Percentiles rank a stretch among this genome's conserved stretches.
Evolutionary conservation across 2,329 filamentous ascomycete species (phyloP).

Genomic region (Tolypocladium endophyticum): DNA sequence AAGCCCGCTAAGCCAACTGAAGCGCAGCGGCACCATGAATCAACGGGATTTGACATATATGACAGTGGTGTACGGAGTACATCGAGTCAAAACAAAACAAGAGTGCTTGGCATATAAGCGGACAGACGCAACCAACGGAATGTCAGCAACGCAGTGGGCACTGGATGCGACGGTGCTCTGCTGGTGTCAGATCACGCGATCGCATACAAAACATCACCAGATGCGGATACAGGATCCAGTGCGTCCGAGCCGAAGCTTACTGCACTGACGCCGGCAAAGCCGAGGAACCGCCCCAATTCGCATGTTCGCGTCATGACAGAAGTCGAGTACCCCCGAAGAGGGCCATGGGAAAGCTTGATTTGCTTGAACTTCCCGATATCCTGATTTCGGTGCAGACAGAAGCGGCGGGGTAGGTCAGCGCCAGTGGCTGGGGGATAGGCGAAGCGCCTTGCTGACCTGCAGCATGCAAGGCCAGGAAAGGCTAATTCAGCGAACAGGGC

Average conservation of each 20-base stretch:
- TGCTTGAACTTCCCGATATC: neutral
- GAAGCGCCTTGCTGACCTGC: neutral
- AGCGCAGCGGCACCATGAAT: too few species aligned
- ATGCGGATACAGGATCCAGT: neutral
- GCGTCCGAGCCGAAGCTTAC: neutral
- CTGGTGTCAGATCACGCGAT: neutral
- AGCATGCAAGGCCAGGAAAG: neutral
- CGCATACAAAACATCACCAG: neutral
- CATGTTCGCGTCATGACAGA: neutral
- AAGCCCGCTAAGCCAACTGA: neutral
- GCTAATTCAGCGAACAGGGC: neutral
- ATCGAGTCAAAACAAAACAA: neutral
- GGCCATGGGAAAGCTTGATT: neutral
- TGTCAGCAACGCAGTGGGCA: neutral
- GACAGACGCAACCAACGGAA: neutral
- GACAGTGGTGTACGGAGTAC: too few species aligned
- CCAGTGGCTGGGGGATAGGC: neutral
- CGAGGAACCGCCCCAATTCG: neutral
- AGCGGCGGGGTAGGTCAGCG: neutral
- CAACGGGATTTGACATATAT: too few species aligned
- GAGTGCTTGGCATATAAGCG: neutral
- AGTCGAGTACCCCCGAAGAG: neutral
- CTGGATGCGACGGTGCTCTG: neutral
- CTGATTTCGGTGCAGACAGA: neutral
- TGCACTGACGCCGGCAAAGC: neutral